Evolutionary conservation across 78 protist species (phyloP).

Genomic region (Protostelium mycophagum): DNA sequence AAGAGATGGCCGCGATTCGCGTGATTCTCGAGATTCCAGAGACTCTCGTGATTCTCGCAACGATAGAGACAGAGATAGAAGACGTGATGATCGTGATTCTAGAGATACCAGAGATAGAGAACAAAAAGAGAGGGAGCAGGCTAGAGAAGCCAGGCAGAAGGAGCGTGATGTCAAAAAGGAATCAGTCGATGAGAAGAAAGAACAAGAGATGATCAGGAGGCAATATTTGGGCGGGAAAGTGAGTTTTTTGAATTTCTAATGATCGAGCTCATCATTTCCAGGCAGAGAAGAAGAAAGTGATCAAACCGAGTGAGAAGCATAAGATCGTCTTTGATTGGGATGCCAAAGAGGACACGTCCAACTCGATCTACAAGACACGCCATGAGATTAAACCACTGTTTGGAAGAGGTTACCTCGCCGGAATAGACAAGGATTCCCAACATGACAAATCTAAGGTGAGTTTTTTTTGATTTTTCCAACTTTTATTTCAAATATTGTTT

Average conservation of each 20-base stretch:
- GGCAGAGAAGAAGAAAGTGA: constrained; percentile 33
- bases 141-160: not conserved
- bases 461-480: no score
- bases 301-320: constrained; percentile 35
- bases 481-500: no score
- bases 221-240: constrained; percentile 17
- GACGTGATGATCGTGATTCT: not conserved
- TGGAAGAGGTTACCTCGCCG: constrained; percentile 75
- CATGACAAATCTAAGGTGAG: not conserved
- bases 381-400: constrained; percentile 44
- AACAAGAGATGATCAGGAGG: constrained; percentile 21
- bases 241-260: not conserved
- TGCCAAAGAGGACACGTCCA: constrained; percentile 70
- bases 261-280: constrained; percentile 15
- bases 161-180: not conserved
- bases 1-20: constrained; percentile 6
- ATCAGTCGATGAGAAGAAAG: constrained; percentile 7
- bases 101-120: constrained; percentile 13
- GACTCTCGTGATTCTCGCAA: not conserved
- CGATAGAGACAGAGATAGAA: constrained; percentile 25
- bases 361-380: constrained; percentile 42
- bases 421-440: constrained; percentile 19
- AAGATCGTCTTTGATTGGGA: constrained; percentile 80
- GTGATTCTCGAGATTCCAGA: constrained; percentile 34
- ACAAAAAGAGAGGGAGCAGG: not conserved